Evolutionary conservation across 352 stramenopile species (phyloP), one percentile per base, ranked within the genome.

Genomic region (Blastocystis sp.): DNA sequence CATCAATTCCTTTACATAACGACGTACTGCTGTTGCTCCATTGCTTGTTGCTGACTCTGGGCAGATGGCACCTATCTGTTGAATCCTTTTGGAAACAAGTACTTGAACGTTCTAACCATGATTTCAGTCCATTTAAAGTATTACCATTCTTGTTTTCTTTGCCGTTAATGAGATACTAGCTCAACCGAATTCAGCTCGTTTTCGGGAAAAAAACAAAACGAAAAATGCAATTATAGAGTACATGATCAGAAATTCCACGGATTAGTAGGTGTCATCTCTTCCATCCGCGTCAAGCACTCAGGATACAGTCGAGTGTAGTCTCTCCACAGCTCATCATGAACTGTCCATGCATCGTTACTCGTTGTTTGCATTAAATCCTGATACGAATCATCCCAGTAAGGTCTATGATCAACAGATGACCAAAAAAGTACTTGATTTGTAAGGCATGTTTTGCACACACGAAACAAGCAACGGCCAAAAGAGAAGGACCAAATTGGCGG

Each of bases 1-100:
- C 11, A 19, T 9, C 13, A 60, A 62, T 51, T 13, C 37, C 22
- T 24, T 33, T 11, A 4, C 37, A 24, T n/a, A 35, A 15, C 4
- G 6, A 44, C 11, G 40, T 81, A 81, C 70, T 81, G 70, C 24
- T 81, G 40, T 44, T 81, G 70, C 40, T 81, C 70, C 42, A 59
- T 53, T n/a, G 70, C 44, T 40, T 62, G 40, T 42, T 81, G 70
- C 70, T 81, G 70, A n/a, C 19, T 60, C 44, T 81, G 70, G 22
- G 35, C 13, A 40, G 3, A 30, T 11, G 70, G 27, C 44, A 81
- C 13, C 70, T 81, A 81, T 40, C 15, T 17, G 24, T 35, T 24
- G 17, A 60, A 35, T 30, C 3, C 44, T 66, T 9, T n/a, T 33
- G 3, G 24, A 48, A 51, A 11, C 24, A 40, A 22, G 4, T 59